Evolutionary conservation across 2,329 filamentous ascomycete genomes (phyloP).

Genomic region (Arachnomyces sp.): DNA sequence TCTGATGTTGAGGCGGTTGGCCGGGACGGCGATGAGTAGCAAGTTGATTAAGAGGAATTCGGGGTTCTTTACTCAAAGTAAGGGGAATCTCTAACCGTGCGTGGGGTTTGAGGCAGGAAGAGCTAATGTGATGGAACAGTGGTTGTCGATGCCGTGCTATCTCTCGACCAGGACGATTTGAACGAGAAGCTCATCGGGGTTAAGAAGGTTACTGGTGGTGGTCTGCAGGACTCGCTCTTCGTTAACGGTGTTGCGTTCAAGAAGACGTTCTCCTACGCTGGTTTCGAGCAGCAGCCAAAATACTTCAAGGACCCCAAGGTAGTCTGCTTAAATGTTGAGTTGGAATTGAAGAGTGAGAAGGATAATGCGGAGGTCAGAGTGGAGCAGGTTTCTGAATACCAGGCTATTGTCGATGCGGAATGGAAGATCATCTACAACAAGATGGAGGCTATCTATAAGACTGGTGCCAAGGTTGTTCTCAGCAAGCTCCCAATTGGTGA

Average conservation of each 20-base stretch:
- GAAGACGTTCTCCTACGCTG: constrained; percentile 98
- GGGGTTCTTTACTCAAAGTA: constrained; percentile 94
- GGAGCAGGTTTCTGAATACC: constrained; percentile 97
- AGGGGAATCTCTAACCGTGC: constrained; percentile 21
- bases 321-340: constrained; percentile 92
- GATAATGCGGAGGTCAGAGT: constrained; percentile 98
- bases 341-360: constrained; percentile 98
- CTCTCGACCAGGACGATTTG: constrained; percentile 90
- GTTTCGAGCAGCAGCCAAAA: constrained; percentile 98
- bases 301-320: constrained; percentile 91
- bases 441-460: constrained; percentile 88
- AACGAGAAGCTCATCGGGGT: constrained; percentile 97
- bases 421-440: constrained; percentile 99
- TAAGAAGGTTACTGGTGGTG: constrained; percentile 96
- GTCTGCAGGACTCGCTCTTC: constrained; percentile 90
- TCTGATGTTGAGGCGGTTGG: constrained; percentile 82
- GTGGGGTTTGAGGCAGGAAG: constrained; percentile 10
- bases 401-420: constrained; percentile 97
- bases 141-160: constrained; percentile 94
- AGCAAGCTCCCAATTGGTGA: constrained; percentile 97
- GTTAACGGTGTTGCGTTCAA: constrained; percentile 98
- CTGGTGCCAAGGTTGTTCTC: constrained; percentile 92
- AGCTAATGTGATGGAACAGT: constrained; percentile 46
- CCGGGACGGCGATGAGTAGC: constrained; percentile 96
- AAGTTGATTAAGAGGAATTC: constrained; percentile 98